Conservation (phyloP, 1,284 basidiomycete species). For the Irpex sp. region DNA sequence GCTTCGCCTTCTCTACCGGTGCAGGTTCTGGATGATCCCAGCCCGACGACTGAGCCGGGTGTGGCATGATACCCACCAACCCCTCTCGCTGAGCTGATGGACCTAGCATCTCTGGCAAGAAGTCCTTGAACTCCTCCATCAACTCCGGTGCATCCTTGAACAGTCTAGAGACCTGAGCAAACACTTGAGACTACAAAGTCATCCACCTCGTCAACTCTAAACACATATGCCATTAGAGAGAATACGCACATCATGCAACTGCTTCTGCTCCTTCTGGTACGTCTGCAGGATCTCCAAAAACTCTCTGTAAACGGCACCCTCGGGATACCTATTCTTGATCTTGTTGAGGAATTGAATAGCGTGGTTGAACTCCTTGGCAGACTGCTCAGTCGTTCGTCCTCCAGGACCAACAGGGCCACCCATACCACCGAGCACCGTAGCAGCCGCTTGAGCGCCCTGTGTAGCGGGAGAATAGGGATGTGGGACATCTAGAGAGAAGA, state of each 20-base stretch:
- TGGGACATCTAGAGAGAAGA: conserved; percentile 7
- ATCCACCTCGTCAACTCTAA: not conserved
- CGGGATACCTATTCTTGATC: conserved; percentile 93
- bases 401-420: conserved; percentile 14
- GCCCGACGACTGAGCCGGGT: conserved; percentile 30
- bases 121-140: conserved; percentile 93
- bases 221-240: not conserved
- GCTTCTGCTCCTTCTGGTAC: conserved; percentile 92
- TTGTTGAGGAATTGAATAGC: conserved; percentile 98
- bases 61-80: conserved; percentile 37
- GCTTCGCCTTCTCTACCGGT: conserved; percentile 40
- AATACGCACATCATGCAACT: conserved; percentile 72
- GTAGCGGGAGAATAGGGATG: conserved; percentile 19
- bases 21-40: conserved; percentile 27
- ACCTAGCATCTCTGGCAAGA: conserved; percentile 72
- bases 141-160: conserved; percentile 94
- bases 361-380: conserved; percentile 85
- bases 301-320: conserved; percentile 94
- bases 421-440: conserved; percentile 55
- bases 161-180: conserved; percentile 86
- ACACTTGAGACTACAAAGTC: conserved; percentile 64
- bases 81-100: conserved; percentile 29
- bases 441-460: conserved; percentile 36
- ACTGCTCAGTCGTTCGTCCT: conserved; percentile 24
- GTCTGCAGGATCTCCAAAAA: conserved; percentile 98